Evolutionary conservation across 495 filamentous ascomycete genomes (phyloP).

Genomic region (Aspergillus sclerotioniger): DNA sequence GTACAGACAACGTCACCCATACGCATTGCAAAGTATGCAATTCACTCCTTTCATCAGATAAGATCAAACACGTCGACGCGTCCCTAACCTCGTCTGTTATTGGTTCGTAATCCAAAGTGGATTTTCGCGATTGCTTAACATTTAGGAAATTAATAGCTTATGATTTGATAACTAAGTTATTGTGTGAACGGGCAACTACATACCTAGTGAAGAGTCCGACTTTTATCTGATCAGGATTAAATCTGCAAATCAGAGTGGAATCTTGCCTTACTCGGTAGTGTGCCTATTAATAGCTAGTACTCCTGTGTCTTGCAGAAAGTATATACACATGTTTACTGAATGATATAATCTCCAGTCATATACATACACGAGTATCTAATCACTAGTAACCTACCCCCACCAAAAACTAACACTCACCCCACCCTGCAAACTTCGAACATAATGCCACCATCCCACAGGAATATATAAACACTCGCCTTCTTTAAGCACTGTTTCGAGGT

Average conservation of each 20-base stretch:
- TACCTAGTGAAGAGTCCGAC: no score
- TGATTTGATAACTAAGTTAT: no score
- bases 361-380: not conserved
- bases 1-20: not conserved
- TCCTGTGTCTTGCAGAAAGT: not conserved
- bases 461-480: slow-evolving; percentile 89
- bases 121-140: not conserved
- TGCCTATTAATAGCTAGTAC: no score
- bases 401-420: slow-evolving; percentile 98
- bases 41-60: not conserved
- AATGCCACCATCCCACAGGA: slow-evolving; percentile 98
- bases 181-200: no score
- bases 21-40: no score
- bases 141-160: no score
- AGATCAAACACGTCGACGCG: not conserved
- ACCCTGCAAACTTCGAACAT: slow-evolving; percentile 78
- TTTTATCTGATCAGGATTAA: not conserved
- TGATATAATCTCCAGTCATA: not conserved
- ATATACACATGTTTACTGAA: no score
- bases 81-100: not conserved
- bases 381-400: slow-evolving; percentile 56
- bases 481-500: slow-evolving; percentile 74
- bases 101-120: not conserved
- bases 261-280: no score
- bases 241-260: not conserved